Base-by-base conservation (phyloP, 148 eudicot genomes). In the Rhododendron henanense region DNA sequence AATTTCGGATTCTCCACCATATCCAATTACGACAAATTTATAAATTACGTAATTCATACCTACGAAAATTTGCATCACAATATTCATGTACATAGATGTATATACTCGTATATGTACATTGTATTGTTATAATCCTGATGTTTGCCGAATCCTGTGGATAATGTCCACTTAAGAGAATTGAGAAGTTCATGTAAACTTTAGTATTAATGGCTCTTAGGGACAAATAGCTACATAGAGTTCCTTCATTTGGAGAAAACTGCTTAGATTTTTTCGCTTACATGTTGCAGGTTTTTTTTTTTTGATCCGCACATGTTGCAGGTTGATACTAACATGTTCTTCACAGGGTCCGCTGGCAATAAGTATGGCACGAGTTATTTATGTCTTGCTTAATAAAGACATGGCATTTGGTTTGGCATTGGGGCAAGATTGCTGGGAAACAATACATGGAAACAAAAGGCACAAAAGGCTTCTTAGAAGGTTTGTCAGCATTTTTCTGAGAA, bases 401-500 rank as follows among this genome's bases (percentile, higher is more conserved):
- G 85, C 69, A 33, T 87, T 94, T 23, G 96, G 90, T 87, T 90
- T 94, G 91, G 90, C 74, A 28, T 73, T 94, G 84, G 99, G 93
- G 87, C 92, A 92, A 88, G 94, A 95, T 31, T 97, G 99, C 88
- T 93, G 94, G 85, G 90, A n/a, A 90, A 86, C 88, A 93, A 74
- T 63, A 87, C 10, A 76, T 97, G 84, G 61, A 93, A 86, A n/a
- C n/a, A n/a, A n/a, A n/a, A n/a, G n/a, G n/a, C n/a, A 94, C 98
- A 5, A 92, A 91, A 79, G 99, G 95, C 85, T 95, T 98, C 23
- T 88, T 95, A 71, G 98, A 95, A 93, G 31, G 98, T 83, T 89
- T 97, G 69, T 94, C 94, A 15, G 98, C 98, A 79, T 47, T 97
- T 97, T 88, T 95, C 96, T 55, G 94, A 97, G 93, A 97, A 93